Evolutionary conservation across 805 yeast genomes (phyloP), one percentile per base, ranked within the genome.

Genomic region (Monosporozyma aquatica): DNA sequence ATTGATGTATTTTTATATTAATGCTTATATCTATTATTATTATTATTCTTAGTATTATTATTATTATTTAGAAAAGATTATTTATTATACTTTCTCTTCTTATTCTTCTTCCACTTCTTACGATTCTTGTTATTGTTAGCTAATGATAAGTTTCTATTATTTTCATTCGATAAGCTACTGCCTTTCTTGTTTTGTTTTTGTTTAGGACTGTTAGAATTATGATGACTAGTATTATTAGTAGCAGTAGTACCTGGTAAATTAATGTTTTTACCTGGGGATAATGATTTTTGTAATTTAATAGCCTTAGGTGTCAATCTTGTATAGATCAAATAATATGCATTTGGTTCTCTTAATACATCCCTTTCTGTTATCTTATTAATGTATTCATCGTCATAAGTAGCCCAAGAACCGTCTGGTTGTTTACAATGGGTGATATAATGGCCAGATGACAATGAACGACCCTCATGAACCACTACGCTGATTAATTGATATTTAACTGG

Each of bases 321-420:
- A 64, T 92, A 92, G 17, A 92, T 69, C 62, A 92, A 71, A 46
- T 89, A 89, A 64, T 92, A 92, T 5, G 97, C 97, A 28, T 87
- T 77, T 11, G 90, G 84, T 55, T 90, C 95, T 50, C 76, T 76
- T 49, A 87, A 68, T 3, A 86, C 95, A 36, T 75, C 78, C 43
- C 75, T 70, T 54, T 85, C 92, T 27, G 80, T 71, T 42, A 85
- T 78, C 45, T 70, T 71, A 55, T 85, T 82, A 51, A 86, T 78
- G 55, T 81, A 78, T 55, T 92, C 98, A 59, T 92, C 98, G 59
- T 92, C 97, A 62, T 90, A 92, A 8, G 87, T 80, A 23, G 87
- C 80, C 98, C 97, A 92, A 2, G 82, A 65, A 2, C 87, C 90
- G 62, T 85, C 92, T 1, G 97, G 95, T 62, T 89, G 96, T 48